Percentiles rank a stretch among this genome's conserved stretches.
Conservation (phyloP, 148 eudicot species). For the Spergularia bocconei region DNA sequence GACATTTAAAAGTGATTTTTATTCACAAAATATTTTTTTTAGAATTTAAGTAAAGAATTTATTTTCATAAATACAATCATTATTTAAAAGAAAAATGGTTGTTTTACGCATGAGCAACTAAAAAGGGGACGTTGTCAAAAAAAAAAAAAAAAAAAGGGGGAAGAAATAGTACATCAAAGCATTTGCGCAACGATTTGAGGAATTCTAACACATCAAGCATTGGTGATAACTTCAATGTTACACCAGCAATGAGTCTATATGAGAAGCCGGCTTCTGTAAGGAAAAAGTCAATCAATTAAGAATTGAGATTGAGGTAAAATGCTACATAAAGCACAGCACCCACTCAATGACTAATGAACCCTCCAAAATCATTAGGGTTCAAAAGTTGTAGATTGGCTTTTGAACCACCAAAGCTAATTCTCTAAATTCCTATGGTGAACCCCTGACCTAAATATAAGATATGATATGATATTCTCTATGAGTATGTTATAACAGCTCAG, state of each 20-base stretch:
- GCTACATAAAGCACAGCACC: conserved; percentile 30
- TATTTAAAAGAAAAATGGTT: no score
- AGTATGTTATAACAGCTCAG: conserved; percentile 21
- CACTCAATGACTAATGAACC: conserved; percentile 35
- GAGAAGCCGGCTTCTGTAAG: no score
- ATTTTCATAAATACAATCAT: no score
- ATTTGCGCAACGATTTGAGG: neutral
- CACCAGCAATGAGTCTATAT: no score
- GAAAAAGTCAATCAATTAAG: conserved; percentile 30
- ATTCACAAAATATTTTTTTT: no score
- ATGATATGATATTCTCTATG: conserved; percentile 17
- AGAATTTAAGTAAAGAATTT: no score
- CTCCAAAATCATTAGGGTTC: conserved; percentile 39
- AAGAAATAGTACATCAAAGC: no score
- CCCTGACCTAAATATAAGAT: conserved; percentile 22
- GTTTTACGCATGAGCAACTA: no score
- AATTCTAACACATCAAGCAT: neutral
- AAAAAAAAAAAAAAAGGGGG: no score
- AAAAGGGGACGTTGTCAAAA: no score
- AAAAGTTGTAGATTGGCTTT: conserved; percentile 38
- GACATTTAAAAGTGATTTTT: no score
- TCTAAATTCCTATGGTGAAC: conserved; percentile 23
- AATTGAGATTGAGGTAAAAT: conserved; percentile 30
- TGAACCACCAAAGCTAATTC: conserved; percentile 29
- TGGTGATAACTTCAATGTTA: no score